Base-by-base conservation (phyloP, 805 yeast species). In the Candida chauliodis region DNA sequence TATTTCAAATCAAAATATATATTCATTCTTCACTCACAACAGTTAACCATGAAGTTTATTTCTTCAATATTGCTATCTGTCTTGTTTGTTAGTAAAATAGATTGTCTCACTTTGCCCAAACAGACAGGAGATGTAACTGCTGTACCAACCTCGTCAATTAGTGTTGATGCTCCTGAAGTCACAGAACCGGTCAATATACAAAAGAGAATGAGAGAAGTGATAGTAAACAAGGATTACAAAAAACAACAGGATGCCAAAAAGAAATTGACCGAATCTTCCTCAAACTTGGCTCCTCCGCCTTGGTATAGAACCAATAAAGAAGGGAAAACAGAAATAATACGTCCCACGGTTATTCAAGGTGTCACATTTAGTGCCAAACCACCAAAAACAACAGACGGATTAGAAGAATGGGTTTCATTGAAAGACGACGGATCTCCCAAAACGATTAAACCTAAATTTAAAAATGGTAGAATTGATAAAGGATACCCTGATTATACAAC, bases 321-420 rank as follows among this genome's bases (percentile, higher is more conserved):
- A 1, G 60, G 74, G 1, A 51, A 71, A 8, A 63, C 50, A 5
- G 93, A 84, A 53, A 68, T 84, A 21, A 82, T 79, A 20, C 67
- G 72, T 0, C 87, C 87, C 3, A 75, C 83, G 0, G 78, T 78
- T 16, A 69, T 80, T 45, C 81, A 71, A 10, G 82, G 82, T 14
- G 75, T 81, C 43, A 79, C 85, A 0, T 75, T 80, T 54, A 68
- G 74, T 40, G 78, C 79, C 19, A 81, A 82, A 44, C 87, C 91
- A 0, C 88, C 95, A 2, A 66, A 68, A 0, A 81, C 82, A 30
- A 76, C 87, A 4, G 69, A 80, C 47, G 82, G 84, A 8, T 72
- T 87, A 46, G 79, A 78, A 42, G 88, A 87, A 7, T 88, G 96
- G 96, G 67, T 88, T 27, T 75, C 87, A 2, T 67, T 88, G 52